A percentile compares a stretch with the other conserved stretches of the same genome.
These are phyloP conservation scores for Botryotinia globosa DNA, from an alignment of 2,329 filamentous ascomycete species.

Conservation along the genomic window DNA sequence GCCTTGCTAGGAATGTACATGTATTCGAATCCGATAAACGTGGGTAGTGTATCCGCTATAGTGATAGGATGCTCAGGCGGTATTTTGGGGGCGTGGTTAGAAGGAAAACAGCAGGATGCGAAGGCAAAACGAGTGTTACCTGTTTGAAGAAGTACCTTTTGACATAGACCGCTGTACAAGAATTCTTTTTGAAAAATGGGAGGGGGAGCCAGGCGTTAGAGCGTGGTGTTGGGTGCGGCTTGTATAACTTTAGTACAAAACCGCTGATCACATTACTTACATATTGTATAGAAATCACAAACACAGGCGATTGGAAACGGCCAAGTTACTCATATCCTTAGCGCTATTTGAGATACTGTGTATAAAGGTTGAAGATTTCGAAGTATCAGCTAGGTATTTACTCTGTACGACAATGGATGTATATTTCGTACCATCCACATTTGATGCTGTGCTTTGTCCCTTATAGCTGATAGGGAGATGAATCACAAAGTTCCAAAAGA, in stretches of 20 bases:
- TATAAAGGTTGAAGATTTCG: too few relatives aligned
- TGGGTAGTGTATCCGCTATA: conserved; percentile 1
- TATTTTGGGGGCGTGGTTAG: conserved; percentile 5
- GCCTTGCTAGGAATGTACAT: conserved; percentile 13
- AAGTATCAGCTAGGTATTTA: neutral
- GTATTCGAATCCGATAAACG: neutral
- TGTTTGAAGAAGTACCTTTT: neutral
- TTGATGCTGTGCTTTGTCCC: neutral
- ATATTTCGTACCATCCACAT: neutral
- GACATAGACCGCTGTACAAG: neutral
- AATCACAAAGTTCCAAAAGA: neutral
- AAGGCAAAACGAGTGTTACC: conserved; percentile 1
- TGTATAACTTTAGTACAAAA: neutral
- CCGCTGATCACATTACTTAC: neutral
- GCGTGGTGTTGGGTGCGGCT: neutral
- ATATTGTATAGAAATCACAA: conserved; percentile 8
- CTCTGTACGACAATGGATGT: neutral
- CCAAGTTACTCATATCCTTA: neutral
- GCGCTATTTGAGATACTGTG: neutral
- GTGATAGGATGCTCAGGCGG: conserved; percentile 12
- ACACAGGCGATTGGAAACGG: neutral
- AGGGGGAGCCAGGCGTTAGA: neutral
- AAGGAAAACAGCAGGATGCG: conserved; percentile 7
- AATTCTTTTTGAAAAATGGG: neutral
- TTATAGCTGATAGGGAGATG: neutral